A percentile compares a stretch with the other conserved stretches of the same genome.
phyloP scores from a whole-genome alignment of 2,329 filamentous ascomycete genomes.

The Arachnomyces sp. region DNA sequence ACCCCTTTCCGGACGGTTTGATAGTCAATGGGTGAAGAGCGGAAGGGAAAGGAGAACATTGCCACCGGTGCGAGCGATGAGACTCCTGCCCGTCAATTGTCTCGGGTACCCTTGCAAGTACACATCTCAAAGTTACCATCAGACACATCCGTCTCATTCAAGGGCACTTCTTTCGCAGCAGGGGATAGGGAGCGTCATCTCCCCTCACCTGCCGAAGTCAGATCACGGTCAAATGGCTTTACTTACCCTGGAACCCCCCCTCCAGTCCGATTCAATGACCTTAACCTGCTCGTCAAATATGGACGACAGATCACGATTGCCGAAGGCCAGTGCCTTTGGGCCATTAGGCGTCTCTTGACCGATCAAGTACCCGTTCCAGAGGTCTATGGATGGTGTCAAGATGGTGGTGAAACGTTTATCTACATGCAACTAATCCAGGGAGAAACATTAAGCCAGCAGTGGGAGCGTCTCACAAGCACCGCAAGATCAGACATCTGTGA shows the following conservation, averaged over 20 bases:
- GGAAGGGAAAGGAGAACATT: no score
- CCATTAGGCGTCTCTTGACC: conserved; percentile 13
- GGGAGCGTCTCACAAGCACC: conserved; percentile 12
- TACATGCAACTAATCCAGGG: conserved; percentile 27
- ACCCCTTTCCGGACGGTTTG: no score
- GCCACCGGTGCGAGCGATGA: no score
- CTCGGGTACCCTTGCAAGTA: no score
- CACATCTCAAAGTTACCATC: no score
- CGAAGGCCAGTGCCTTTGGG: conserved; percentile 20
- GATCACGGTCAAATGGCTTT: no score
- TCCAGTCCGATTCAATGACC: conserved; percentile 14
- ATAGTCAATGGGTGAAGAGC: no score
- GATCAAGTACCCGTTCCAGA: conserved; percentile 27
- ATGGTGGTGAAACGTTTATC: conserved; percentile 20
- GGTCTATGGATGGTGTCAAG: conserved; percentile 27
- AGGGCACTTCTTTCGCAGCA: no score
- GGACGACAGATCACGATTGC: conserved; percentile 13
- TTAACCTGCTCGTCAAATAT: conserved; percentile 19
- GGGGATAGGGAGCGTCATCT: no score
- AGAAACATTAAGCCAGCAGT: conserved; percentile 18
- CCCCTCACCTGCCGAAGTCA: no score
- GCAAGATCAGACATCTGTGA: conserved; percentile 13
- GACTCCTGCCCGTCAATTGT: no score
- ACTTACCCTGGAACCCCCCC: neutral
- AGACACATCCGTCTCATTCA: no score